phyloP scores from a whole-genome alignment of 306 rosid genomes.

The Erythrophleum fordii region DNA sequence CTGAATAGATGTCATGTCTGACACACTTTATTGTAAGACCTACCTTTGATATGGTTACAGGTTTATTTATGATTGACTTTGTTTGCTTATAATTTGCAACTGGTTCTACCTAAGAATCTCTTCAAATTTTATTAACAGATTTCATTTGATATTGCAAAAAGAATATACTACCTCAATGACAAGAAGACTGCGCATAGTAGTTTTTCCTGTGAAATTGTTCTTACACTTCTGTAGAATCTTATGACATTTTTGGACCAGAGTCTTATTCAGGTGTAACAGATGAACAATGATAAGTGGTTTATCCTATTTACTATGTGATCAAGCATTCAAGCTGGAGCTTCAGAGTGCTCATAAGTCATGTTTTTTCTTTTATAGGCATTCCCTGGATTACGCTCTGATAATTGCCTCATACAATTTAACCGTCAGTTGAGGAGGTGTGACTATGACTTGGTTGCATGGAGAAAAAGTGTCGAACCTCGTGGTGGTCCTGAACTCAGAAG shows the following conservation, averaged over 20 bases:
- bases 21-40: background rate
- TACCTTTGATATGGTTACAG: background rate
- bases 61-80: background rate
- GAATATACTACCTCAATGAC: slow-evolving; percentile 15
- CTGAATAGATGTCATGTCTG: background rate
- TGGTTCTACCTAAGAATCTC: background rate
- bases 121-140: slow-evolving; percentile 1
- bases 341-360: slow-evolving; percentile 22
- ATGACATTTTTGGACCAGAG: slow-evolving; percentile 10
- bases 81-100: background rate
- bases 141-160: slow-evolving; percentile 2
- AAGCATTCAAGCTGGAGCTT: slow-evolving; percentile 26
- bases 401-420: slow-evolving; percentile 82
- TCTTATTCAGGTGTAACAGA: background rate
- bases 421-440: slow-evolving; percentile 91
- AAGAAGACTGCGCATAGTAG: slow-evolving; percentile 20
- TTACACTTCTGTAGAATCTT: background rate
- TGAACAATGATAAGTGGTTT: slow-evolving; percentile 18
- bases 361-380: slow-evolving; percentile 62
- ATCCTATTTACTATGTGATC: slow-evolving; percentile 17
- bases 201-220: slow-evolving; percentile 17
- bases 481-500: slow-evolving; percentile 68
- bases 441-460: slow-evolving; percentile 90
- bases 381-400: slow-evolving; percentile 76
- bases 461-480: slow-evolving; percentile 69